Base-by-base conservation (phyloP, 495 filamentous ascomycete species). In the Amphirosellinia nigrospora region DNA sequence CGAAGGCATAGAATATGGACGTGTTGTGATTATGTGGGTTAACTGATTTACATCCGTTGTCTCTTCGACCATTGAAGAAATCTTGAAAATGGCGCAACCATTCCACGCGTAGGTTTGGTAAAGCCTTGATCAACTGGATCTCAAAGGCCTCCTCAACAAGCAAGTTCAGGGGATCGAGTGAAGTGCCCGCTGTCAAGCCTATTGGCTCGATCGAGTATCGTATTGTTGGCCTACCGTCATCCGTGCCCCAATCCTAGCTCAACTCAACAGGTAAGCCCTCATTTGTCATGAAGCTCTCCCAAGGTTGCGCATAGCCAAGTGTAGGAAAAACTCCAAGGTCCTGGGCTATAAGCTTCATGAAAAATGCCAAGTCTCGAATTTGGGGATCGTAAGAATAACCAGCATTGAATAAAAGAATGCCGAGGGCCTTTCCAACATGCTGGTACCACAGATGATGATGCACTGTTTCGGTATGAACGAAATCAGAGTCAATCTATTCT, bases 211-310 rank as follows among this genome's bases (percentile, higher is more conserved):
- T 69, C 3, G 72, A 72, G 58, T 74, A 82, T 11, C 79, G 74
- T 23, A 81, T 69, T 8, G 55, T 74, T 15, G 65, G 65, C 26
- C 16, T 1, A 28, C 19, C 0, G 39, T 60, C 39, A 32, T n/a
- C 21, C 9, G 65, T 60, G 23, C 65, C 55, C 79, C 78, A 81
- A 48, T 71, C 73, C 78, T 77, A 80, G 66, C 79, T 82, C 36
- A 78, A 69, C 69, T 81, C 79, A 50, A 81, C 73, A n/a, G 79
- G 80, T 3, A 70, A 74, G 67, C 72, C 64, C 62, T 82, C 77
- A 68, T 82, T 79, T 2, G 77, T 82, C 77, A 80, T 81, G 71
- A 79, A 82, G 62, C 79, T 81, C 13, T 70, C 56, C 79, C 80
- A 82, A 16, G 32, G 23, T 10, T 32, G 4, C 32, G 34, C 10